Percentiles rank a stretch among this genome's conserved stretches.
phyloP scores from a whole-genome alignment of 1,284 basidiomycete genomes.

The Kalmanozyma brasiliensis region DNA sequence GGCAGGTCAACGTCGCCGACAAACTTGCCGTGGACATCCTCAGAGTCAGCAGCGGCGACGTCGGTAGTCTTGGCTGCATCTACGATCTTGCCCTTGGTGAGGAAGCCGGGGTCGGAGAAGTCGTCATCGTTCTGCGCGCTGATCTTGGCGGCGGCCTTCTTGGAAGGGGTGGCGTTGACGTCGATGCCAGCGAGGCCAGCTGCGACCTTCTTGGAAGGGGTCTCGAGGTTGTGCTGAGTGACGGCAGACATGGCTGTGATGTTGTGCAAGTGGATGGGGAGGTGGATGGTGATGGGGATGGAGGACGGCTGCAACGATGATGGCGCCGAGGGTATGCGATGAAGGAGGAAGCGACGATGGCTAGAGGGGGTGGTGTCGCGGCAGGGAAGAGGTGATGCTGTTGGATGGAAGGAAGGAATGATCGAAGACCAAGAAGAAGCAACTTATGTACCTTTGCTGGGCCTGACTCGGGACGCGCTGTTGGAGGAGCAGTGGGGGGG shows the following conservation, averaged over 20 bases:
- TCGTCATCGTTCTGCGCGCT: constrained; percentile 26
- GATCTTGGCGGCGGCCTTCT: constrained; percentile 46
- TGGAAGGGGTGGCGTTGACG: constrained; percentile 62
- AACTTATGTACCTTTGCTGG: constrained; percentile 33
- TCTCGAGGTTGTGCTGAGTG: constrained; percentile 54
- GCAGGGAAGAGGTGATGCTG: constrained; percentile 6
- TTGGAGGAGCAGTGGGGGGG: background rate
- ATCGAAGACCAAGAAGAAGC: constrained; percentile 13
- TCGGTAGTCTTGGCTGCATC: constrained; percentile 24
- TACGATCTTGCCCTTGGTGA: constrained; percentile 50
- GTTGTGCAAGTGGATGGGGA: background rate
- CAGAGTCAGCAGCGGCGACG: constrained; percentile 15
- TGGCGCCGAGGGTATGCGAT: constrained; percentile 3
- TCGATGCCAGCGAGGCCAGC: constrained; percentile 62
- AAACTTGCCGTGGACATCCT: constrained; percentile 60
- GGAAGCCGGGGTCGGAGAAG: constrained; percentile 55
- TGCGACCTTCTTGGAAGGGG: constrained; percentile 67
- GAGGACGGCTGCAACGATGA: constrained; percentile 4
- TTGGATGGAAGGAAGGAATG: constrained; percentile 23
- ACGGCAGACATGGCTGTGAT: constrained; percentile 43
- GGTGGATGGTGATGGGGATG: constrained; percentile 8
- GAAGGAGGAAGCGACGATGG: constrained; percentile 6
- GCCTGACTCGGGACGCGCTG: constrained; percentile 16
- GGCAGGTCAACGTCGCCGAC: constrained; percentile 65
- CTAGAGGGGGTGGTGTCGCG: constrained; percentile 3